Base-by-base conservation (phyloP, 1,284 basidiomycete species). In the Macrocystidia cucumis region DNA sequence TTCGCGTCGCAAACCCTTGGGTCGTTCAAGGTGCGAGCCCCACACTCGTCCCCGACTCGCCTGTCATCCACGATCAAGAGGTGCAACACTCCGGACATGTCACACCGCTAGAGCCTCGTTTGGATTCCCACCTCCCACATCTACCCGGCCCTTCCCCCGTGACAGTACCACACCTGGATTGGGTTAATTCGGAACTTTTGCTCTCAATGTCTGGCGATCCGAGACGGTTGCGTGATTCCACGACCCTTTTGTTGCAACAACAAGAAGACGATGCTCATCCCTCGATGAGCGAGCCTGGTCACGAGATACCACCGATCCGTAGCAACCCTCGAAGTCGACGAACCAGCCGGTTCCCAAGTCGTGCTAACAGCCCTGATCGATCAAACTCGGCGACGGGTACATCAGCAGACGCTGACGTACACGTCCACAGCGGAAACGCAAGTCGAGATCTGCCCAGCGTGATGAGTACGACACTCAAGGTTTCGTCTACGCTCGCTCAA, bases 131-230 rank as follows among this genome's bases (percentile, higher is more conserved):
- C 31, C 60, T 75, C 7, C 72, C 70, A 3, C 63, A 63, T 33
- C 56, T 48, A 9, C 69, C 65, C n/a, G 60, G 52, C 4, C n/a
- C n/a, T n/a, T 54, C 63, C 7, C 65, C 58, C 19, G 47, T 55
- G 11, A 63, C 49, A 35, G 62, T 64, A 3, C 67, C 80, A 13
- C n/a, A n/a, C n/a, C 67, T 90, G 34, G 78, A 87, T 38, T 87
- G 81, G 75, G 74, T 86, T 35, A 87, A 91, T 54, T 81, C 81
- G 4, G 87, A 91, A 56, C 67, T 92, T 8, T 62, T 91, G 29
- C 63, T 81, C 13, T 85, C 80, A 2, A 62, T 85, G 16, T 69
- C 74, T 3, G 46, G 45, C 17, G 46, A 53, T 23, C 45, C 40
- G 22, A n/a, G n/a, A n/a, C n/a, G n/a, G n/a, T n/a, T n/a, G n/a